Evolutionary conservation across 169 alveolate species (phyloP).

Genomic region (Cryptosporidium andersoni): DNA sequence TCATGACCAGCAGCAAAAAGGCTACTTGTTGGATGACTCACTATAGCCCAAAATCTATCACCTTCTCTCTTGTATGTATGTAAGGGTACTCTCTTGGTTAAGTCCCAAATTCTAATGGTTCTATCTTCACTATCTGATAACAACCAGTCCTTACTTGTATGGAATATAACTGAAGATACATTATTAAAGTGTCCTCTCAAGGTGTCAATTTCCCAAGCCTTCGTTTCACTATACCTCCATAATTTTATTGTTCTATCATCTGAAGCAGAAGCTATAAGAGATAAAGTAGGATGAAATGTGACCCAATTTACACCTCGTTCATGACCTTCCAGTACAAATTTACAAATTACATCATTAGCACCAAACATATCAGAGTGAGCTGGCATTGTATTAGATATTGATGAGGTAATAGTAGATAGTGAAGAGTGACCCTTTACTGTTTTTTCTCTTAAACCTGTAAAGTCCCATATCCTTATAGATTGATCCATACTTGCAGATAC

Average conservation of each 20-base stretch:
- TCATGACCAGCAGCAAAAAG: slow-evolving; percentile 95
- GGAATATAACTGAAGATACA: slow-evolving; percentile 92
- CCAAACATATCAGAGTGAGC: slow-evolving; percentile 84
- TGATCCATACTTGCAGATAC: slow-evolving; percentile 93
- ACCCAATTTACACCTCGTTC: slow-evolving; percentile 97
- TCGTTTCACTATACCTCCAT: slow-evolving; percentile 92
- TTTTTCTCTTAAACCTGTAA: slow-evolving; percentile 90
- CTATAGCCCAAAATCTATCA: slow-evolving; percentile 95
- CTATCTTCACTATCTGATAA: slow-evolving; percentile 93
- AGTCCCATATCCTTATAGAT: slow-evolving; percentile 95
- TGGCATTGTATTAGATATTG: slow-evolving; percentile 44
- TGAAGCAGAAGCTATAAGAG: slow-evolving; percentile 90
- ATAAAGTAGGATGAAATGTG: slow-evolving; percentile 89
- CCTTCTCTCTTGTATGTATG: slow-evolving; percentile 89
- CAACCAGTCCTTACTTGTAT: slow-evolving; percentile 89
- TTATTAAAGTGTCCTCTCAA: slow-evolving; percentile 93
- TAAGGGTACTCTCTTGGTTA: slow-evolving; percentile 85
- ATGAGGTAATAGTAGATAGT: slow-evolving; percentile 19
- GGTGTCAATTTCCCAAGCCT: slow-evolving; percentile 93
- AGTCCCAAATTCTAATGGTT: slow-evolving; percentile 93
- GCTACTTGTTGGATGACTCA: slow-evolving; percentile 87
- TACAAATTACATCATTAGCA: slow-evolving; percentile 89
- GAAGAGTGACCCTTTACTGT: slow-evolving; percentile 78
- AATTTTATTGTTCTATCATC: slow-evolving; percentile 93
- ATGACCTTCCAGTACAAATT: slow-evolving; percentile 94